Percentiles rank a stretch among this genome's conserved stretches.
Conservation (phyloP, 2,329 filamentous ascomycete genomes). For the Neodidymelliopsis sp. region DNA sequence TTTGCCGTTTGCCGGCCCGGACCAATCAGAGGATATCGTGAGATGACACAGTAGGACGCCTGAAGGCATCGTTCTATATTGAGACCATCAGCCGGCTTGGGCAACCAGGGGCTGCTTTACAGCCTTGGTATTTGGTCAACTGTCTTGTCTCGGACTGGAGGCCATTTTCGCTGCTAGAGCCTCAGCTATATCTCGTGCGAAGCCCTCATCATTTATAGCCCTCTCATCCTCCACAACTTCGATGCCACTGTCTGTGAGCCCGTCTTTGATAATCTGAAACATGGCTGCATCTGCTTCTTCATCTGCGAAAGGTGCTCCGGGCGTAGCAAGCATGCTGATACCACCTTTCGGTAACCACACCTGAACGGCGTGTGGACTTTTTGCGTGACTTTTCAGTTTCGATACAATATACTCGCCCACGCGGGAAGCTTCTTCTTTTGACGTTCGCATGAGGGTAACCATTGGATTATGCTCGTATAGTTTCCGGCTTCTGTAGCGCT, state of each 20-base stretch:
- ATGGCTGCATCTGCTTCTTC: slow-evolving; percentile 56
- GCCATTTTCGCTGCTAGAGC: slow-evolving; percentile 44
- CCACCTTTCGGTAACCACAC: slow-evolving; percentile 68
- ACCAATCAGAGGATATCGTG: slow-evolving; percentile 8
- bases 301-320: slow-evolving; percentile 62
- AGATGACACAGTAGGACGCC: slow-evolving; percentile 15
- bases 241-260: slow-evolving; percentile 59
- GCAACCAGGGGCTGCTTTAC: slow-evolving; percentile 8
- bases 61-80: slow-evolving; percentile 4
- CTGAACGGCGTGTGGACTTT: slow-evolving; percentile 54
- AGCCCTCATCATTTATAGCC: slow-evolving; percentile 63
- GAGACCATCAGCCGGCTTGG: slow-evolving; percentile 1
- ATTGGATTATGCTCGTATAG: slow-evolving; percentile 71
- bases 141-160: slow-evolving; percentile 1
- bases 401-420: slow-evolving; percentile 65
- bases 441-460: slow-evolving; percentile 72
- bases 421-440: slow-evolving; percentile 60
- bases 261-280: slow-evolving; percentile 57
- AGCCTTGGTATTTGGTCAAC: background rate
- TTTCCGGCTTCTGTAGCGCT: slow-evolving; percentile 58
- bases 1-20: background rate
- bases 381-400: slow-evolving; percentile 58
- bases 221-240: slow-evolving; percentile 58
- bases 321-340: slow-evolving; percentile 66
- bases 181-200: slow-evolving; percentile 59